Conservation (phyloP, 148 eudicot species). For the Vaccinium macrocarpon region DNA sequence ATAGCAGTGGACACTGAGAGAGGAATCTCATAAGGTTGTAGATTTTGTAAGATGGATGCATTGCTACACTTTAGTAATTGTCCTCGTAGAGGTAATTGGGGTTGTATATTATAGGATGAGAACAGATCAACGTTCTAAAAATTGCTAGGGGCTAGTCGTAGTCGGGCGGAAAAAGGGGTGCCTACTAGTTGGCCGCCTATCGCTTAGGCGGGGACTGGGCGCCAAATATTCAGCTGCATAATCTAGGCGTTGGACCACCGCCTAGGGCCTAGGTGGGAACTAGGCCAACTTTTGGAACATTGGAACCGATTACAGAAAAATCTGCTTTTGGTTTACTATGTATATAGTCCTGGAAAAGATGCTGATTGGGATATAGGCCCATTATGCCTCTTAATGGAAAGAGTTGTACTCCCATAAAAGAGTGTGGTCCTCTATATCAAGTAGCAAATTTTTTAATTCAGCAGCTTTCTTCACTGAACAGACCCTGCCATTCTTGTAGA, state of each 20-base stretch:
- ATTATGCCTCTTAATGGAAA: not conserved
- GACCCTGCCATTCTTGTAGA: not conserved
- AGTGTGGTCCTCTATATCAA: conserved; percentile 3
- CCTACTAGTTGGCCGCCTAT: too few relatives aligned
- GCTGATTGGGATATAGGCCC: not conserved
- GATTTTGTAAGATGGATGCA: not conserved
- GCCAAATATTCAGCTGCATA: too few relatives aligned
- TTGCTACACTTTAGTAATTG: not conserved
- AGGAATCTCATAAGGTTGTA: conserved; percentile 4
- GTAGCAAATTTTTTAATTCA: not conserved
- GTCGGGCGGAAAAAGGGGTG: too few relatives aligned
- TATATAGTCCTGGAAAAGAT: not conserved
- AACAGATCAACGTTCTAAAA: not conserved
- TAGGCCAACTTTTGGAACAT: too few relatives aligned
- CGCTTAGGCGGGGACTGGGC: too few relatives aligned
- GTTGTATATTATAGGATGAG: not conserved
- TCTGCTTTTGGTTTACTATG: not conserved
- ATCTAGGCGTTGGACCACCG: too few relatives aligned
- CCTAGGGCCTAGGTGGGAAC: too few relatives aligned
- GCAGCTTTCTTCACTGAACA: not conserved
- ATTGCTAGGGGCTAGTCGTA: too few relatives aligned
- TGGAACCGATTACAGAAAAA: not conserved
- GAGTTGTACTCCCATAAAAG: not conserved
- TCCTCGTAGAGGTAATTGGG: not conserved
- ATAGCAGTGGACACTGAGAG: not conserved